A percentile compares a stretch with the other conserved stretches of the same genome.
Evolutionary conservation across 2,329 filamentous ascomycete genomes (phyloP).

Genomic region (Verticillium zaregamsianum): DNA sequence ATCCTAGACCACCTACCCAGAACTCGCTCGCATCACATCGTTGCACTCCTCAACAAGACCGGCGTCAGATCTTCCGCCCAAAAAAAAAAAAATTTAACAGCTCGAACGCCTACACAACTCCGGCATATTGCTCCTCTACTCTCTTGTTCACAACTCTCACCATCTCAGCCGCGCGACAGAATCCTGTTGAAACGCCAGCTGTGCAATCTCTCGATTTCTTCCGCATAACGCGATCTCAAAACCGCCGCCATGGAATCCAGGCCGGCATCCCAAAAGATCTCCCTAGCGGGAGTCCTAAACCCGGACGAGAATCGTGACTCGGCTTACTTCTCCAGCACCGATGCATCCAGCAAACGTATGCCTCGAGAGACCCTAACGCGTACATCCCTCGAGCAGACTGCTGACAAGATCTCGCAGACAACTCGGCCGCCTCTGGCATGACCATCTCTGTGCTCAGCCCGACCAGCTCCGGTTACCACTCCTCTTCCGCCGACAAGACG

Average conservation of each 20-base stretch:
- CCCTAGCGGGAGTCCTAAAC: conserved; percentile 48
- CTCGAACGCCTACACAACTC: too few species aligned
- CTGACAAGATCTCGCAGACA: conserved; percentile 27
- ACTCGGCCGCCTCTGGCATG: conserved; percentile 36
- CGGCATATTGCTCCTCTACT: background rate
- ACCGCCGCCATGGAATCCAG: conserved; percentile 31
- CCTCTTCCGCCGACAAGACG: conserved; percentile 54
- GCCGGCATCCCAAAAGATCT: conserved; percentile 38
- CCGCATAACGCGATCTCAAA: conserved; percentile 4
- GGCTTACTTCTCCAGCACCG: conserved; percentile 39
- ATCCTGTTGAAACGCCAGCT: background rate
- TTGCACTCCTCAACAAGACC: background rate
- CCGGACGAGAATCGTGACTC: conserved; percentile 42
- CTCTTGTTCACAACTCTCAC: background rate
- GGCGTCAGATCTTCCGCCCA: background rate
- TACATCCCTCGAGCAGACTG: conserved; percentile 4
- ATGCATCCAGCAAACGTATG: conserved; percentile 39
- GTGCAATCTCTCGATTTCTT: background rate
- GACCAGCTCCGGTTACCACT: conserved; percentile 42
- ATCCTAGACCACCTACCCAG: background rate
- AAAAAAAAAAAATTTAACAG: too few species aligned
- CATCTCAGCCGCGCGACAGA: background rate
- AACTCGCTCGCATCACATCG: background rate
- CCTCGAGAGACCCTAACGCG: background rate
- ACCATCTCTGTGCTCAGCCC: conserved; percentile 10